Base-by-base conservation (phyloP, 1,284 basidiomycete genomes). In the Ceratobasidium sp. region DNA sequence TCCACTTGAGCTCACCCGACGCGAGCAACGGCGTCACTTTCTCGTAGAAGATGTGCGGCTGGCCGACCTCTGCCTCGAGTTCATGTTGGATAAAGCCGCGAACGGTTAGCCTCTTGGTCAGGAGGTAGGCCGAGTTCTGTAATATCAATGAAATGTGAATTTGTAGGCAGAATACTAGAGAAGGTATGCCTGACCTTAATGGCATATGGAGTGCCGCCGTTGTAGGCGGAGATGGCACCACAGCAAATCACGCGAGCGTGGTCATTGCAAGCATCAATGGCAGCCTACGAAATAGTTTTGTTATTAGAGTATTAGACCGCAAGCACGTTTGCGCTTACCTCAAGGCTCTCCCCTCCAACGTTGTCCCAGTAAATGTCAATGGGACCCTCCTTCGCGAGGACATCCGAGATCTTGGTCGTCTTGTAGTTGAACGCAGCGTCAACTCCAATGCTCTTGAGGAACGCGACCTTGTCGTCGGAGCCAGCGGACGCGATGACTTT, bases 371-470 rank as follows among this genome's bases (percentile, higher is more conserved):
- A 85, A n/a, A 87, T 83, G 78, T 86, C 85, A 76, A 90, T 86
- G 9, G 87, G 84, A 0, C 91, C 90, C 71, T 90, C 85, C 78
- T 87, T 86, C 77, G 84, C 83, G 76, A 93, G 85, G 2, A 90
- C 85, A 31, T 88, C 84, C 50, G 82, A 82, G 14, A 87, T 87
- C 57, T 83, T 82, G n/a, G 82, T 82, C 0, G 83, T 87, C 82
- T 93, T 94, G 84, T 94, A 94, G 82, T 94, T 92, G 84, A 94
- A 89, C 0, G 87, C 89, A 15, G 89, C 86, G 79, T 95, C 91
- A 5, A 89, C 89, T 0, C 92, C 91, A 56, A 93, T 81, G 57
- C 81, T 81, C 78, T 87, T 87, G 78, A 92, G 85, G 81, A 88
- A 91, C 14, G 84, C 81, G 66, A 91, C 88, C 81, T 94, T 95